These are phyloP conservation scores for Malbranchea zuffiana DNA, from an alignment of 2,329 filamentous ascomycete genomes.

Conservation along the genomic window DNA sequence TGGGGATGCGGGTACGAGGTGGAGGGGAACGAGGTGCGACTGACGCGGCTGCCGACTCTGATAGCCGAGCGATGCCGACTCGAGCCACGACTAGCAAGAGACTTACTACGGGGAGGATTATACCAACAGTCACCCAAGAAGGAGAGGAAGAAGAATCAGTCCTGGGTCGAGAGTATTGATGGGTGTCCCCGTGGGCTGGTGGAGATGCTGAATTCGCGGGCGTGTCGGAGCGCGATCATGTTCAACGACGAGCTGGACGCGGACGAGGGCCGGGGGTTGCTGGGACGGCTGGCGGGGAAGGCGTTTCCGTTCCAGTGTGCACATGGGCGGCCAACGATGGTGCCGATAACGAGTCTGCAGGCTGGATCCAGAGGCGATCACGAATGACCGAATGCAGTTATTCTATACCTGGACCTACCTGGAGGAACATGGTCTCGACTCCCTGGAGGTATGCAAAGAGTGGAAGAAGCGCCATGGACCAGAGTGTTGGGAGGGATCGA, in stretches of 20 bases:
- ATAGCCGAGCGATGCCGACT: constrained; percentile 65
- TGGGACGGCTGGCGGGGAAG: constrained; percentile 31
- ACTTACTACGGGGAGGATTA: constrained; percentile 65
- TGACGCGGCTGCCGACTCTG: constrained; percentile 54
- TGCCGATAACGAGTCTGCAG: constrained; percentile 32
- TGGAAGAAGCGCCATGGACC: no score
- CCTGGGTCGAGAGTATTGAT: constrained; percentile 54
- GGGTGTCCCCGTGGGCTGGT: constrained; percentile 64
- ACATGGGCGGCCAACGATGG: constrained; percentile 40
- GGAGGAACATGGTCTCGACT: no score
- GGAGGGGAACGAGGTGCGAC: constrained; percentile 28
- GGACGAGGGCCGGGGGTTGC: constrained; percentile 30
- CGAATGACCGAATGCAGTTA: neutral
- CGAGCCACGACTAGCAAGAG: constrained; percentile 61
- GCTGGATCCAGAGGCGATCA: no score
- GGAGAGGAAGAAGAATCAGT: constrained; percentile 38
- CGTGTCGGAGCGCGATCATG: constrained; percentile 42
- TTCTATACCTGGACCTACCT: no score
- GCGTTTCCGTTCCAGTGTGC: constrained; percentile 42
- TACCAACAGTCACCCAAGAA: constrained; percentile 67
- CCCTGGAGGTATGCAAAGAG: no score
- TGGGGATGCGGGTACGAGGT: constrained; percentile 68
- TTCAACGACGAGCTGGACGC: constrained; percentile 37
- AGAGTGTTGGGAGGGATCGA: no score
- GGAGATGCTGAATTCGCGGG: constrained; percentile 46